Conservation (phyloP, 306 rosid species). For the Rosa chinensis region DNA sequence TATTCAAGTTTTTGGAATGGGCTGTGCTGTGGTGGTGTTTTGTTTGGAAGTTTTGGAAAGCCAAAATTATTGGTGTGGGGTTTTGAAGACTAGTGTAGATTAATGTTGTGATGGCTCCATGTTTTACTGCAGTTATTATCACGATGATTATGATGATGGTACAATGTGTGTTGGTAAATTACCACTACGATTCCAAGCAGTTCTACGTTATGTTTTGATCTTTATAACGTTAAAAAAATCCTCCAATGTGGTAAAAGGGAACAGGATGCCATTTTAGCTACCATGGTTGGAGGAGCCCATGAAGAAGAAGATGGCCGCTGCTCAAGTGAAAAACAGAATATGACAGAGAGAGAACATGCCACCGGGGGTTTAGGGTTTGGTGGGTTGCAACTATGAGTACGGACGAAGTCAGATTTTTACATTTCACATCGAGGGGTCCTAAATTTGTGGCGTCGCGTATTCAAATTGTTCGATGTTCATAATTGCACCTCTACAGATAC, state of each 20-base stretch:
- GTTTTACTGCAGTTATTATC: background rate
- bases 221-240: background rate
- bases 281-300: background rate
- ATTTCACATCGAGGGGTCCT: background rate
- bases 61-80: conserved; percentile 17
- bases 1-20: background rate
- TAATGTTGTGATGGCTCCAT: conserved; percentile 1
- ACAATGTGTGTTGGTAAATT: background rate
- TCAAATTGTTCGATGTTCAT: background rate
- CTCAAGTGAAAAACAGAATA: background rate
- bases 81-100: background rate
- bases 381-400: background rate
- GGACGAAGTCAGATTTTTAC: background rate
- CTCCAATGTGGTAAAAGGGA: background rate
- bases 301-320: background rate
- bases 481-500: too few relatives aligned
- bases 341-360: background rate
- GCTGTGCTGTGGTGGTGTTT: background rate
- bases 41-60: background rate
- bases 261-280: background rate
- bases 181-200: background rate
- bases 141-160: background rate
- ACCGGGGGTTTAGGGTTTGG: background rate
- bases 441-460: background rate
- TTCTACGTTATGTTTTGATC: background rate